A percentile compares a stretch with the other conserved stretches of the same genome.
Evolutionary conservation across 208 protist species (phyloP).

Genomic region (Willaertia magna): DNA sequence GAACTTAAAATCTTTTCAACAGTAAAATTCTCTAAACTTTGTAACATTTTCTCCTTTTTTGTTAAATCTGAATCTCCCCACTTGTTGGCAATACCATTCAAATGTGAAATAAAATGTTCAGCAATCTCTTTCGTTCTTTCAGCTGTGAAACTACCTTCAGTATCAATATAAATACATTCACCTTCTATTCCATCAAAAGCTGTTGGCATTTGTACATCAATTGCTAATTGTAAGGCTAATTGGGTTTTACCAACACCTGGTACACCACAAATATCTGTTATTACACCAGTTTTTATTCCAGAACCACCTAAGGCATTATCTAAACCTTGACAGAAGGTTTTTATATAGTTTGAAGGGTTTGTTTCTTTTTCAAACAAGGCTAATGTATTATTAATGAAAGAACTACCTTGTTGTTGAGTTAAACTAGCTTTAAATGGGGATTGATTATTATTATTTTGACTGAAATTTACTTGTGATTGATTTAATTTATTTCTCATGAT

Average conservation of each 20-base stretch:
- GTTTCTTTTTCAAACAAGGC: neutral
- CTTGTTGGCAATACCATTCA: constrained; percentile 20
- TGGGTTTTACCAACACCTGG: constrained; percentile 80
- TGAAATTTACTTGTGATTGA: too few relatives aligned
- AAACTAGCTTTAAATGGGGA: too few relatives aligned
- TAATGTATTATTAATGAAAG: neutral
- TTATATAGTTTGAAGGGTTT: constrained; percentile 17
- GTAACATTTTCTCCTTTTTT: neutral
- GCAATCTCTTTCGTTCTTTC: constrained; percentile 57
- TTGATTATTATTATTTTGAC: too few relatives aligned
- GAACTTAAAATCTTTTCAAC: constrained; percentile 44
- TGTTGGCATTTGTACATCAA: constrained; percentile 48
- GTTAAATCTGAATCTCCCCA: neutral
- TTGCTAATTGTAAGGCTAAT: constrained; percentile 61
- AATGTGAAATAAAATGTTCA: constrained; percentile 37
- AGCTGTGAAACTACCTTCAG: constrained; percentile 66
- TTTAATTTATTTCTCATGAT: neutral
- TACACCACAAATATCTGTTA: constrained; percentile 64
- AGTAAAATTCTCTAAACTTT: constrained; percentile 21
- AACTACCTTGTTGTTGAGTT: neutral
- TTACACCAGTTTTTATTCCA: constrained; percentile 41
- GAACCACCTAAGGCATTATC: constrained; percentile 50
- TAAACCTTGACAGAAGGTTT: constrained; percentile 52
- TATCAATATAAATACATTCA: constrained; percentile 65
- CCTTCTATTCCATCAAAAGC: constrained; percentile 54